Evolutionary conservation across 2,329 filamentous ascomycete species (phyloP).

Genomic region (Claviceps monticola): DNA sequence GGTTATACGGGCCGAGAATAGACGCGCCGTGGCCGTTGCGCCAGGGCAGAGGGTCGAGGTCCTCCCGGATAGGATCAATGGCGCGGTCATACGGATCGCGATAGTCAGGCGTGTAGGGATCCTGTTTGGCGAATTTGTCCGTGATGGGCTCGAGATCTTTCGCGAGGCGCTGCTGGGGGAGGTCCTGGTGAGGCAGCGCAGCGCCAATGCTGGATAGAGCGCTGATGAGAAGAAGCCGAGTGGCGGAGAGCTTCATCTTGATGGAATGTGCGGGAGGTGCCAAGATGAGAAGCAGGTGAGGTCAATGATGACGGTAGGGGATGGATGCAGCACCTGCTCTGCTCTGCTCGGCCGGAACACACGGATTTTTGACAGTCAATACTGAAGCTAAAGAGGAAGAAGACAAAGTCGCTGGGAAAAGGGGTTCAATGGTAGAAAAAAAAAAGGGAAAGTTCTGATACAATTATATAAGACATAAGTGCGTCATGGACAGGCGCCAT

Average conservation of each 20-base stretch:
- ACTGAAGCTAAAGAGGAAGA: background rate
- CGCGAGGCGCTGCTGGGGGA: conserved; percentile 39
- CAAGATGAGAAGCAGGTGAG: background rate
- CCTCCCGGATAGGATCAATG: conserved; percentile 44
- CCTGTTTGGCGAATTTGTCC: conserved; percentile 22
- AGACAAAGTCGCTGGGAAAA: too few species aligned
- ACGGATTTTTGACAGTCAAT: background rate
- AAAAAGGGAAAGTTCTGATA: background rate
- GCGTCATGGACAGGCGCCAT: background rate
- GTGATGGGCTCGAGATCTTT: conserved; percentile 36
- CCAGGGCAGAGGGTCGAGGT: conserved; percentile 51
- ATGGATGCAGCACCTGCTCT: too few species aligned
- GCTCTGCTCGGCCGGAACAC: too few species aligned
- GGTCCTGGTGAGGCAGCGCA: conserved; percentile 28
- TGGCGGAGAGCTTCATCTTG: conserved; percentile 15
- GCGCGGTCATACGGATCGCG: conserved; percentile 49
- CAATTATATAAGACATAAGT: background rate
- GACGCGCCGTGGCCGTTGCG: conserved; percentile 50
- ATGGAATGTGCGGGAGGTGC: background rate
- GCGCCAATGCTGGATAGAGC: conserved; percentile 9
- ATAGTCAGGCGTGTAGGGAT: conserved; percentile 46
- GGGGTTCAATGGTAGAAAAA: background rate
- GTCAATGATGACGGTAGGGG: background rate
- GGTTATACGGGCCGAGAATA: conserved; percentile 57
- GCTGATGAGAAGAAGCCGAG: conserved; percentile 15